Base-by-base conservation (phyloP, 306 rosid species). In the Herpetospermum pedunculosum region DNA sequence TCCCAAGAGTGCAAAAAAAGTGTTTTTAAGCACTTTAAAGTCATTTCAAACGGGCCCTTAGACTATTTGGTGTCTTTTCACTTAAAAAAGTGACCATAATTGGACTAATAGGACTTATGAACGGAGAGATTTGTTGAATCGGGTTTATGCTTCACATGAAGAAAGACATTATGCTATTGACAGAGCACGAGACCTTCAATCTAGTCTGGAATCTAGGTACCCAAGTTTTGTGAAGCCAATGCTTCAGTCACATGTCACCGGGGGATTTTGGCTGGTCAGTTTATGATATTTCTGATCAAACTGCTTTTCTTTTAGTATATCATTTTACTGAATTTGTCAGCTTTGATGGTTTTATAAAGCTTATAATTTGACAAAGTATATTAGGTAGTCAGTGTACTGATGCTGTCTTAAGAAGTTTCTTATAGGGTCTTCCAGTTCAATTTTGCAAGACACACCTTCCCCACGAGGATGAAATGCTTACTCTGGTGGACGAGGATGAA, bases 241-340 rank as follows among this genome's bases (percentile, higher is more conserved):
- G 90, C 83, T 83, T 13, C 85, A 81, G 25, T 86, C 90, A 28
- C 90, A 86, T 62, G 87, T 83, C 55, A 77, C 83, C 12, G 87
- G 89, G 21, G 89, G 89, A 49, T 86, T 86, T 68, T 86, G 90
- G 87, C 84, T 86, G 83, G 90, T 86, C 77, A 67, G 77, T 46
- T n/a, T 0, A n/a, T 52, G 26, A 41, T 14, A 26, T 19, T 38
- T 32, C 40, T 53, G 5, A 46, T 4, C n/a, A 34, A 47, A 32
- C 23, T 41, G 43, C 9, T 35, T 34, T 4, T 6, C 26, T 76
- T 23, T 53, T 23, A 37, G 75, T 12, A 8, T 38, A n/a, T 34
- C 18, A 60, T 41, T 46, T 30, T 46, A 46, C 59, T 19, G 47
- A 52, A 72, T 4, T 30, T 72, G 16, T 49, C 18, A 12, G 63